These are phyloP conservation scores for Laetiporus sulphureus DNA, from an alignment of 1,284 basidiomycete species.

Conservation along the genomic window DNA sequence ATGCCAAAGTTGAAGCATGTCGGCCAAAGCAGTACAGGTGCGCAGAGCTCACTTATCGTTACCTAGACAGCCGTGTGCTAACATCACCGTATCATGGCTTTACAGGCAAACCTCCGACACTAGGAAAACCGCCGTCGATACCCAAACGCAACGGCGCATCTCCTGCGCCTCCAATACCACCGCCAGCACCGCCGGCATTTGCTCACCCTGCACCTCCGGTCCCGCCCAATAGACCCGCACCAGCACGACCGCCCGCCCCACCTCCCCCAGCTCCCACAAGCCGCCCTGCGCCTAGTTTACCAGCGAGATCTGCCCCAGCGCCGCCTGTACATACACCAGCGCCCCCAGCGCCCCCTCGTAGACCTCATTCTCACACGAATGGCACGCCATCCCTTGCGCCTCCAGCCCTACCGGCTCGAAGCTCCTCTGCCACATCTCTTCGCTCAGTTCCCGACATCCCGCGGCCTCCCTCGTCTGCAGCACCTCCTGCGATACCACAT, in stretches of 20 bases:
- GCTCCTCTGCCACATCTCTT: conserved; percentile 17
- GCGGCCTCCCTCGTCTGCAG: conserved; percentile 21
- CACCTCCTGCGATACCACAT: conserved; percentile 25
- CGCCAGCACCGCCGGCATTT: conserved; percentile 24
- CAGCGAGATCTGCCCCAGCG: conserved; percentile 21
- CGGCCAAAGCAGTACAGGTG: conserved; percentile 52
- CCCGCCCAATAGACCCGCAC: conserved; percentile 26
- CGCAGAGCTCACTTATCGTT: conserved; percentile 19
- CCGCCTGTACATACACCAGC: conserved; percentile 27
- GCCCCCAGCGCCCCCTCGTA: no score
- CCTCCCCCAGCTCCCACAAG: conserved; percentile 18
- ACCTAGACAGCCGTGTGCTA: not conserved
- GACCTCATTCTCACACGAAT: conserved; percentile 23
- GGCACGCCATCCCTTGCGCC: conserved; percentile 17
- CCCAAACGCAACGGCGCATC: conserved; percentile 42
- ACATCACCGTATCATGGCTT: not conserved
- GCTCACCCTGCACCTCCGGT: conserved; percentile 30
- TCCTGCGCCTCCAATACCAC: conserved; percentile 25
- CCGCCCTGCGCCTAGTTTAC: conserved; percentile 19
- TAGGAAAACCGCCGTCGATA: conserved; percentile 64
- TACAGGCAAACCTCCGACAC: conserved; percentile 51
- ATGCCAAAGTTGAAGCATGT: conserved; percentile 85
- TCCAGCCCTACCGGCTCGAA: conserved; percentile 22
- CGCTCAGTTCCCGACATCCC: conserved; percentile 18
- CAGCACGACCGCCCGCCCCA: conserved; percentile 24